Evolutionary conservation across 129 eudicot species (phyloP).

Genomic region (Ambrosia artemisiifolia): DNA sequence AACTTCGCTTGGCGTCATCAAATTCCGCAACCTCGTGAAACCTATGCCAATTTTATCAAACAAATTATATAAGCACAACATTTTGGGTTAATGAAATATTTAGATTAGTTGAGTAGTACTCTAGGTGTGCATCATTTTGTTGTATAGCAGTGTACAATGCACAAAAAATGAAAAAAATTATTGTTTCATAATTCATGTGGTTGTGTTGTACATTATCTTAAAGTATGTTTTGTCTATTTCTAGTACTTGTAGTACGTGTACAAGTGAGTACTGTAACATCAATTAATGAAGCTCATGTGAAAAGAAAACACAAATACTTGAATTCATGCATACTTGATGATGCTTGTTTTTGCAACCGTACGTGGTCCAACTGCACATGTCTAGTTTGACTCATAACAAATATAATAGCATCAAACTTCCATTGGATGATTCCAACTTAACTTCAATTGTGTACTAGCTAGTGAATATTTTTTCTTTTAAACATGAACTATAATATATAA

Average conservation of each 20-base stretch:
- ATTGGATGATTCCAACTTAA: neutral
- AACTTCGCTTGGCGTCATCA: constrained; percentile 73
- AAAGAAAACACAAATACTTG: neutral
- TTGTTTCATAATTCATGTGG: neutral
- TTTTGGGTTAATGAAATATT: neutral
- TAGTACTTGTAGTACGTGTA: constrained; percentile 22
- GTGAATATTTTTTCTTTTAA: too few relatives aligned
- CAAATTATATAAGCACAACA: neutral
- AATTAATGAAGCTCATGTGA: constrained; percentile 32
- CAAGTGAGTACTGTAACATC: constrained; percentile 29
- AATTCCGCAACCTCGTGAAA: constrained; percentile 68
- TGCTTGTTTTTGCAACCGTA: neutral
- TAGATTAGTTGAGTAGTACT: neutral
- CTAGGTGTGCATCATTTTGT: neutral
- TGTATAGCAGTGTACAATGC: constrained; percentile 4
- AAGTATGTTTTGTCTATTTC: constrained; percentile 35
- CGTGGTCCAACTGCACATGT: neutral
- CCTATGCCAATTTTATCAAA: constrained; percentile 27
- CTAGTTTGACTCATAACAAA: neutral
- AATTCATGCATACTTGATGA: constrained; percentile 14
- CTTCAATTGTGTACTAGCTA: too few relatives aligned
- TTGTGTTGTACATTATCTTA: constrained; percentile 22
- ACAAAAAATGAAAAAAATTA: neutral
- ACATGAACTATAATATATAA: too few relatives aligned
- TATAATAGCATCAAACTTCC: neutral